These are phyloP conservation scores for Guillardia theta DNA, from an alignment of 78 protist species.

Conservation along the genomic window DNA sequence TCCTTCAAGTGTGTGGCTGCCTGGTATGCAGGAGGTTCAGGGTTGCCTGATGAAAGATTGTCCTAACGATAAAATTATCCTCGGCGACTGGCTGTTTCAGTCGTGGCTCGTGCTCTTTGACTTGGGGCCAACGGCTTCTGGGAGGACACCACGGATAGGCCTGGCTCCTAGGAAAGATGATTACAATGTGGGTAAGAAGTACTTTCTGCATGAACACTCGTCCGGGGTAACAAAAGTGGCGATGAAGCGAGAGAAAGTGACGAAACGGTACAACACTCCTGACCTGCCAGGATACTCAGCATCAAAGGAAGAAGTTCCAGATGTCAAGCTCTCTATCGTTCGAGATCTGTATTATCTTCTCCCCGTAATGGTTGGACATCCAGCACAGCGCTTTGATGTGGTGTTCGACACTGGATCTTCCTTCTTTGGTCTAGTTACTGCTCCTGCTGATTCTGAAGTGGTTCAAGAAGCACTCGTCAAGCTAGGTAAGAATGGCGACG, in stretches of 20 bases:
- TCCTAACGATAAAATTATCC: neutral
- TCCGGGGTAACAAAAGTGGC: neutral
- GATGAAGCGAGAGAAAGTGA: neutral
- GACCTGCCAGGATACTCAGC: neutral
- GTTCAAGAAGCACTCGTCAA: conserved; percentile 21
- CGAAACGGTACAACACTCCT: neutral
- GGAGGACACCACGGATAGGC: neutral
- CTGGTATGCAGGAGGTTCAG: neutral
- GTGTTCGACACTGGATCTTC: conserved; percentile 40
- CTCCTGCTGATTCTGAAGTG: conserved; percentile 21
- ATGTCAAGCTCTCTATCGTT: neutral
- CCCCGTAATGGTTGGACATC: conserved; percentile 11
- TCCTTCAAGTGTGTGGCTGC: conserved; percentile 3
- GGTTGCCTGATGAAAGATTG: conserved; percentile 17
- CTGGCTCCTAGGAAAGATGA: neutral
- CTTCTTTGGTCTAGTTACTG: conserved; percentile 18
- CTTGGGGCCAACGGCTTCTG: neutral
- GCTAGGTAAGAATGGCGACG: neutral
- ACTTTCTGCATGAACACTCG: neutral
- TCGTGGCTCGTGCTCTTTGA: conserved; percentile 29
- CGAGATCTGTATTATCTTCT: conserved; percentile 8
- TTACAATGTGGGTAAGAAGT: neutral
- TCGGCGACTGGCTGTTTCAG: conserved; percentile 22
- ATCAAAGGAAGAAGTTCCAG: neutral
- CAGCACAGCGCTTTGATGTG: conserved; percentile 22